Conservation (phyloP, 2,329 filamentous ascomycete genomes). For the Aspergillus proliferans region DNA sequence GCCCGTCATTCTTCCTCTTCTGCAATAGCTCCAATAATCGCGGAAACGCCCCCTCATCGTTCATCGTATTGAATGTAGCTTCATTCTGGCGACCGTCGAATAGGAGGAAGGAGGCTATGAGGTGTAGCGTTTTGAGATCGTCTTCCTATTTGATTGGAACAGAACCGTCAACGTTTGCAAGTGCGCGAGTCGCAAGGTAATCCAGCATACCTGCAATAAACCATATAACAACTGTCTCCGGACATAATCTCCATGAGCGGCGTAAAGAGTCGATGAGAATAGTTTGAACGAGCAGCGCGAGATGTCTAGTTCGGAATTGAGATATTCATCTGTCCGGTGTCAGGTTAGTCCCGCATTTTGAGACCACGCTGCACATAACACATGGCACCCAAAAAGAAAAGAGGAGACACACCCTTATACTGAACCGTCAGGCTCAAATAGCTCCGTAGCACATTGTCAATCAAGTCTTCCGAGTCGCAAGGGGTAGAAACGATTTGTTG, state of each 20-base stretch:
- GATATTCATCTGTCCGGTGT: conserved; percentile 54
- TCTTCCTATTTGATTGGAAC: conserved; percentile 61
- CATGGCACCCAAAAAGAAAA: neutral
- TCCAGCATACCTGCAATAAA: conserved; percentile 58
- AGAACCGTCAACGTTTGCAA: neutral
- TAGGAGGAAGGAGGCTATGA: conserved; percentile 76
- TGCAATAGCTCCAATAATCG: conserved; percentile 77
- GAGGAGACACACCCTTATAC: conserved; percentile 53
- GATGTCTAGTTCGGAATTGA: conserved; percentile 71
- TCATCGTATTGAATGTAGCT: conserved; percentile 76
- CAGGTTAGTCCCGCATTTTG: conserved; percentile 11
- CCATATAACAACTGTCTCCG: conserved; percentile 89
- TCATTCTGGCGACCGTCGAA: conserved; percentile 79
- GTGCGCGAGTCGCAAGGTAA: neutral
- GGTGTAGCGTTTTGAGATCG: conserved; percentile 69
- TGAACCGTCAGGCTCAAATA: conserved; percentile 74
- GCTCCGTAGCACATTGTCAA: conserved; percentile 79
- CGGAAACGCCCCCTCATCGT: conserved; percentile 74
- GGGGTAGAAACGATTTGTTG: conserved; percentile 57
- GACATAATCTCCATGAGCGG: conserved; percentile 72
- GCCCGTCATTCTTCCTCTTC: conserved; percentile 47
- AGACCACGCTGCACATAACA: conserved; percentile 1
- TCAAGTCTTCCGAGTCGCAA: conserved; percentile 57
- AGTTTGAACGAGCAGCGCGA: conserved; percentile 74
- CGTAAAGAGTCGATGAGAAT: conserved; percentile 68